Conservation (phyloP, 2,329 filamentous ascomycete genomes). For the Juglanconis juglandina region DNA sequence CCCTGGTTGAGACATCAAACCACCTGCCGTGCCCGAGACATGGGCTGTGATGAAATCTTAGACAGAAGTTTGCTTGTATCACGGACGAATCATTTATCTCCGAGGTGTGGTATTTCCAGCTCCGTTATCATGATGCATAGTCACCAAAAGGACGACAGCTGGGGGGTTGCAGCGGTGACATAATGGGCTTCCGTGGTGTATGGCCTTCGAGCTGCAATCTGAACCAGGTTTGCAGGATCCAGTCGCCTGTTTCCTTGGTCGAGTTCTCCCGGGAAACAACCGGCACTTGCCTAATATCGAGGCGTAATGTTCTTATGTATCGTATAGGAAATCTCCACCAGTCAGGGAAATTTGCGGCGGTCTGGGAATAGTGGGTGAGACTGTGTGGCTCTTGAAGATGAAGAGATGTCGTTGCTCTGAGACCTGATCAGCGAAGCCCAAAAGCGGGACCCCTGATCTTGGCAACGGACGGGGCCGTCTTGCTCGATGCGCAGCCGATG, state of each 20-base stretch:
- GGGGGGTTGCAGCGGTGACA: slow-evolving; percentile 6
- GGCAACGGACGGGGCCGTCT: not conserved
- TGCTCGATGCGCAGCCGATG: not conserved
- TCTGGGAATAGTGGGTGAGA: not conserved
- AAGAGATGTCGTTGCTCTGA: not conserved
- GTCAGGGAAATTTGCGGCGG: not conserved
- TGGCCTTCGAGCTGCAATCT: not conserved
- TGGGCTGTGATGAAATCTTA: not conserved
- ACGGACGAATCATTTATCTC: not conserved
- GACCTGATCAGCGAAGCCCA: not conserved
- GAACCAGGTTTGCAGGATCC: not conserved
- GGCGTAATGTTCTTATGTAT: not conserved
- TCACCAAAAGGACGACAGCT: not conserved
- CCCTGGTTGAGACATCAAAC: not conserved
- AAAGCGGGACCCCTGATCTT: not conserved
- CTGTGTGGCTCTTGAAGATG: not conserved
- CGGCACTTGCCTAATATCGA: not conserved
- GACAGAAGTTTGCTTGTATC: not conserved
- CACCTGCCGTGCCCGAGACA: not conserved
- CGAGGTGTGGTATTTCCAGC: not conserved
- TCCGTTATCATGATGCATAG: not conserved
- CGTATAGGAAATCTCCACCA: not conserved
- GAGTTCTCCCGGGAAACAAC: not conserved
- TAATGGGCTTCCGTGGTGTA: not conserved
- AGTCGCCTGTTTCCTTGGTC: not conserved